A percentile compares a stretch with the other conserved stretches of the same genome.
Evolutionary conservation across 352 stramenopile genomes (phyloP).

Genomic region (Thalassiosira mediterranea): DNA sequence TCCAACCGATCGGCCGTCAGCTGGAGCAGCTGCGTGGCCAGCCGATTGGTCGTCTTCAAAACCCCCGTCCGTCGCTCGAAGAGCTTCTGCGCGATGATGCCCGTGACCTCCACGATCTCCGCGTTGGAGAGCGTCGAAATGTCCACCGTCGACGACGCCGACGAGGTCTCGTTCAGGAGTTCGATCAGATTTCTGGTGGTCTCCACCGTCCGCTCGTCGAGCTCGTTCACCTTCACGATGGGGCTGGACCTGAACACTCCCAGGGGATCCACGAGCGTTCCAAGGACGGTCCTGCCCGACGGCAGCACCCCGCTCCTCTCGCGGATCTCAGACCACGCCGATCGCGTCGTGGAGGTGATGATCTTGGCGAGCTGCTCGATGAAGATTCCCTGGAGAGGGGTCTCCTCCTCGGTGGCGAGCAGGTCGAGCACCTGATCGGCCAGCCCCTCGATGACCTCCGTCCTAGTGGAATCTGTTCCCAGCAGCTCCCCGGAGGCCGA

Average conservation of each 20-base stretch:
- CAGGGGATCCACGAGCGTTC: conserved; percentile 79
- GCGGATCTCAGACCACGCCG: conserved; percentile 63
- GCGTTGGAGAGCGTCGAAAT: conserved; percentile 58
- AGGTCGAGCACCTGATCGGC: conserved; percentile 77
- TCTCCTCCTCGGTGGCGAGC: conserved; percentile 78
- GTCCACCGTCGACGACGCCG: conserved; percentile 50
- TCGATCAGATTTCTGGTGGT: conserved; percentile 74
- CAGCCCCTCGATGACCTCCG: conserved; percentile 66
- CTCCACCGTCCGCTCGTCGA: conserved; percentile 75
- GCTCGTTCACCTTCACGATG: conserved; percentile 64
- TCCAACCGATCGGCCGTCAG: conserved; percentile 76
- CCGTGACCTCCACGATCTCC: conserved; percentile 69
- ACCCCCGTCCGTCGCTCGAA: conserved; percentile 70
- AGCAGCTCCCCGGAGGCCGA: conserved; percentile 66
- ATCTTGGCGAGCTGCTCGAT: conserved; percentile 84
- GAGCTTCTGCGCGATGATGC: conserved; percentile 69
- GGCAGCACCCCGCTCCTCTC: conserved; percentile 69
- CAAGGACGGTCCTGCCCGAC: conserved; percentile 70
- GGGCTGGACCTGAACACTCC: conserved; percentile 77
- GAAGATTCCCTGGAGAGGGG: conserved; percentile 77
- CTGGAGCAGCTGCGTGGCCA: conserved; percentile 68
- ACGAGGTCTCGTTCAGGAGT: conserved; percentile 21
- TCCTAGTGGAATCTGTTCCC: conserved; percentile 48
- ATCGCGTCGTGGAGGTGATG: conserved; percentile 62
- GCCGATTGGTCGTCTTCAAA: conserved; percentile 68